Conservation (phyloP, 768 basidiomycete species). For the Crucibulum laeve region DNA sequence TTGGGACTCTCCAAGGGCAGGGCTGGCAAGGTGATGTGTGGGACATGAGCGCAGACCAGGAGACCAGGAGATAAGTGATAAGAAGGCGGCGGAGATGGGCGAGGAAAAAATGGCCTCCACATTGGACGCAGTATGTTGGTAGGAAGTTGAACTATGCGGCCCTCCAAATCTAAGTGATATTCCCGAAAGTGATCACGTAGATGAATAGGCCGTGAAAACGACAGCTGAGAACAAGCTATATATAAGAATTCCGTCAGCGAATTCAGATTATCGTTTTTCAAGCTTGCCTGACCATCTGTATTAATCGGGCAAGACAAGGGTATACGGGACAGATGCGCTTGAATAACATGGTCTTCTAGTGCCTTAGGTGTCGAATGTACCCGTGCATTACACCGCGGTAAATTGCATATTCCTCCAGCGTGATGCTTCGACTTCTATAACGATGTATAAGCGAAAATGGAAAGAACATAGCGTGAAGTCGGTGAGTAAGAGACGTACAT, state of each 20-base stretch:
- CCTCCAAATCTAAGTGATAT: neutral
- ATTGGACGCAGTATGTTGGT: neutral
- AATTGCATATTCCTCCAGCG: neutral
- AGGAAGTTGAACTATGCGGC: neutral
- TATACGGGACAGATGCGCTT: conserved; percentile 2
- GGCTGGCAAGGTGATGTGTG: neutral
- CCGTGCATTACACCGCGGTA: conserved; percentile 3
- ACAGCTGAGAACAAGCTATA: neutral
- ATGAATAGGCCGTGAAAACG: neutral
- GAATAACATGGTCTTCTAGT: neutral
- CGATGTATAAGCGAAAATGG: neutral
- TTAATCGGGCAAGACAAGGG: conserved; percentile 1
- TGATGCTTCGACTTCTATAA: neutral
- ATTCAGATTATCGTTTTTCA: neutral
- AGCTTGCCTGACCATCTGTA: neutral
- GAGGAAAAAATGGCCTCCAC: neutral
- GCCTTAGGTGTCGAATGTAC: neutral
- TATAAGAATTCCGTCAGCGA: neutral
- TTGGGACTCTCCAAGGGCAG: neutral
- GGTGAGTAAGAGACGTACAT: neutral
- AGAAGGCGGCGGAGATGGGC: neutral
- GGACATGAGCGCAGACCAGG: neutral
- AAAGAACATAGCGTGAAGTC: neutral
- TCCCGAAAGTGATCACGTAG: conserved; percentile 3
- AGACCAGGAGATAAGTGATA: neutral